phyloP scores from a whole-genome alignment of 805 yeast genomes.

The Candida anglica region DNA sequence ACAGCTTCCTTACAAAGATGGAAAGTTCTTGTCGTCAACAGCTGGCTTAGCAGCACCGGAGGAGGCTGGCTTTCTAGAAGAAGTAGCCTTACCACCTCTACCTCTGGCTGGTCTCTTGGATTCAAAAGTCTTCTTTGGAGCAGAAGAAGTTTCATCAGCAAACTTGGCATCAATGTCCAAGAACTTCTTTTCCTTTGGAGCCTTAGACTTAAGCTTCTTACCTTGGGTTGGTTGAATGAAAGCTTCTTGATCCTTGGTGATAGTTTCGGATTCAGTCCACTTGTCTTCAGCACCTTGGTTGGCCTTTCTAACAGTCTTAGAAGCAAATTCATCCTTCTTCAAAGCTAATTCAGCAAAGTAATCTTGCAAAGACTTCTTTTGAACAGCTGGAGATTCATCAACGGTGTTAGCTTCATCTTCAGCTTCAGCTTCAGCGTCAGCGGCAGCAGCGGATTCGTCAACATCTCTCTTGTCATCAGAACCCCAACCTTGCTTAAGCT shows the following conservation, averaged over 20 bases:
- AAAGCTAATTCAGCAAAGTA: conserved; percentile 69
- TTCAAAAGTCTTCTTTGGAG: conserved; percentile 16
- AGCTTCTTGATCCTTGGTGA: conserved; percentile 62
- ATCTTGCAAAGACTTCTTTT: conserved; percentile 74
- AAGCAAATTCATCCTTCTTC: conserved; percentile 37
- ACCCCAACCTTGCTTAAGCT: conserved; percentile 86
- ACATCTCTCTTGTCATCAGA: conserved; percentile 64
- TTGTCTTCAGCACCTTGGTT: conserved; percentile 57
- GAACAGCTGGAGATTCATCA: conserved; percentile 40
- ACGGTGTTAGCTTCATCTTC: conserved; percentile 43
- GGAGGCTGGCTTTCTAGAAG: conserved; percentile 23
- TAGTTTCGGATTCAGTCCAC: conserved; percentile 44
- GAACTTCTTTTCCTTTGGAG: conserved; percentile 74
- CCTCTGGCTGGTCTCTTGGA: conserved; percentile 9
- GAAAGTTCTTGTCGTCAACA: conserved; percentile 63
- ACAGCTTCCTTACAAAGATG: conserved; percentile 47
- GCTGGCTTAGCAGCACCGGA: conserved; percentile 32
- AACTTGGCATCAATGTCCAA: conserved; percentile 73
- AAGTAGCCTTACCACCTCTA: conserved; percentile 24
- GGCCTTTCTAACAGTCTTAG: conserved; percentile 42
- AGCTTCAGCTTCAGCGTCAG: conserved; percentile 36
- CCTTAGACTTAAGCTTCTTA: conserved; percentile 70
- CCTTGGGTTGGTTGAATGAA: conserved; percentile 56
- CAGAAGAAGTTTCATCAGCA: conserved; percentile 46
- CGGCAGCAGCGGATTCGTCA: conserved; percentile 57